Evolutionary conservation across 2,329 filamentous ascomycete species (phyloP).

Genomic region (Fusarium chlamydosporum): DNA sequence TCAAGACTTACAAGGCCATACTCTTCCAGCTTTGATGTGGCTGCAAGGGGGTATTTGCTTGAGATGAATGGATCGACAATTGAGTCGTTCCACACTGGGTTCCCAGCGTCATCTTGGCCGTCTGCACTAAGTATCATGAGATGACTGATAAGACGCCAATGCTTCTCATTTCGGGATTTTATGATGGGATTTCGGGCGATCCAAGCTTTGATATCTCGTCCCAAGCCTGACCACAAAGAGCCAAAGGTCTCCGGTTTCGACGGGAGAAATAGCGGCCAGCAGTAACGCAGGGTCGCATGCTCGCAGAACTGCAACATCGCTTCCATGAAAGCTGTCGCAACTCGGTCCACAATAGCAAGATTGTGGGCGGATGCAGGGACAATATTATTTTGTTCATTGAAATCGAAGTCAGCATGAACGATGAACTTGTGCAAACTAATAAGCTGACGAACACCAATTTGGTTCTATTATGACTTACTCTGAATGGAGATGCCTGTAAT

Average conservation of each 20-base stretch:
- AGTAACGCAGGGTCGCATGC: no score
- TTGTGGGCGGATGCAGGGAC: constrained; percentile 9
- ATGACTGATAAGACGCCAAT: constrained; percentile 13
- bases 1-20: constrained; percentile 11
- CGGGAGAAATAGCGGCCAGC: constrained; percentile 18
- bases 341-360: background rate
- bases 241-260: background rate
- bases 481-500: constrained; percentile 10
- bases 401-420: constrained; percentile 25
- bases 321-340: background rate
- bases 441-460: accelerated
- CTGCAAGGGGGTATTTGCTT: background rate
- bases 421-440: constrained; percentile 19
- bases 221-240: constrained; percentile 21
- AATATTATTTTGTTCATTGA: constrained; percentile 7
- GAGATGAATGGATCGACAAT: constrained; percentile 28
- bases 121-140: background rate
- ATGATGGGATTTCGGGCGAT: constrained; percentile 18
- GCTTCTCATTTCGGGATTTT: background rate
- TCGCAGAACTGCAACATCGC: background rate
- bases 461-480: background rate
- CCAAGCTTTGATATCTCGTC: background rate
- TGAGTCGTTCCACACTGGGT: constrained; percentile 22
- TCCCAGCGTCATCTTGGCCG: constrained; percentile 1
- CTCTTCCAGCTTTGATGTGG: background rate